phyloP scores from a whole-genome alignment of 768 basidiomycete genomes.

The Tylopilus sp. region DNA sequence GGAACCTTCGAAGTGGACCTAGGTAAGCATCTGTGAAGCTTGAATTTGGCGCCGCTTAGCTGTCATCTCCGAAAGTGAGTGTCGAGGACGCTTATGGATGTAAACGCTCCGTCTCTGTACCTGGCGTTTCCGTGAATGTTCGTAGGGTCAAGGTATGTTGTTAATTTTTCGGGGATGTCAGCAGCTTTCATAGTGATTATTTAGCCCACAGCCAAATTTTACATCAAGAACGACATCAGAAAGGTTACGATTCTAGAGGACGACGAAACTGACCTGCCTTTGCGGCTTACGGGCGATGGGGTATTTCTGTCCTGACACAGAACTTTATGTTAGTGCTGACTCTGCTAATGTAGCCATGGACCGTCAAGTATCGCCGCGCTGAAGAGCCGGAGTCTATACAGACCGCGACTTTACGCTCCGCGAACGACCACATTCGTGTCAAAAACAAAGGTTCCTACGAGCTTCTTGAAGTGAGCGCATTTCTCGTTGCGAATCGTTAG shows the following conservation, averaged over 20 bases:
- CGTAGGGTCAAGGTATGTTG: conserved; percentile 66
- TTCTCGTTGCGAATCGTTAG: neutral
- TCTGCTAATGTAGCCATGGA: conserved; percentile 70
- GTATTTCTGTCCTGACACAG: conserved; percentile 43
- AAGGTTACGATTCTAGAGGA: conserved; percentile 69
- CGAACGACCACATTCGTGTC: conserved; percentile 75
- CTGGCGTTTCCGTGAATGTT: conserved; percentile 83
- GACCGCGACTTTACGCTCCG: conserved; percentile 45
- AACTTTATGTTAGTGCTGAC: conserved; percentile 1
- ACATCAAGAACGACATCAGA: conserved; percentile 58
- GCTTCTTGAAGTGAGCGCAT: conserved; percentile 54
- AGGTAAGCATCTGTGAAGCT: conserved; percentile 39
- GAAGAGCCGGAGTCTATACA: conserved; percentile 41
- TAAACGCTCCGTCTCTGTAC: conserved; percentile 67
- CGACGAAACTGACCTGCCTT: conserved; percentile 66
- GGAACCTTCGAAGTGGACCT: conserved; percentile 80
- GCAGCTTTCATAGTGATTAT: neutral
- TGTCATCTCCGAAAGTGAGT: conserved; percentile 47
- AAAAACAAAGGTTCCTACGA: conserved; percentile 74
- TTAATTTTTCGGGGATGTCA: neutral
- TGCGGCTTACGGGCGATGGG: conserved; percentile 87
- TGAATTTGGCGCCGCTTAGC: neutral
- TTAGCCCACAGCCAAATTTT: conserved; percentile 87
- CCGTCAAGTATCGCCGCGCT: conserved; percentile 62
- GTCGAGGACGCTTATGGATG: conserved; percentile 90